phyloP scores from a whole-genome alignment of 768 basidiomycete genomes.

The Artomyces pyxidatus region DNA sequence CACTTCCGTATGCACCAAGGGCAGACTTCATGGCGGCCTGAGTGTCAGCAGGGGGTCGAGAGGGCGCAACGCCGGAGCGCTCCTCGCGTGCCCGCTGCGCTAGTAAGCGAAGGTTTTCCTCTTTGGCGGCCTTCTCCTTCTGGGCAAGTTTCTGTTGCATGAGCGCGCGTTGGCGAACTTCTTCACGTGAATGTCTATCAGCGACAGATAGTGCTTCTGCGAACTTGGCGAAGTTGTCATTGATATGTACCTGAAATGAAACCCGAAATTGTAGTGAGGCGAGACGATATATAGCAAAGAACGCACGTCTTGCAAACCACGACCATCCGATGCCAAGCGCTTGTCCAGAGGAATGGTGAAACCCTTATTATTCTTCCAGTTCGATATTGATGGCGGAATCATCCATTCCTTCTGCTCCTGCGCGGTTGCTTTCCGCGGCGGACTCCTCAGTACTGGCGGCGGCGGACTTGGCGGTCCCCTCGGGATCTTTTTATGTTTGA shows the following conservation, averaged over 20 bases:
- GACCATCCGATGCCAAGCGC: conserved; percentile 95
- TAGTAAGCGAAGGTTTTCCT: conserved; percentile 88
- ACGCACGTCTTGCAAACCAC: conserved; percentile 93
- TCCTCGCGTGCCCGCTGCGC: conserved; percentile 96
- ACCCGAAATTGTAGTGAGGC: not conserved
- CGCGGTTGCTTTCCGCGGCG: conserved; percentile 91
- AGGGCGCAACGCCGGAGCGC: conserved; percentile 65
- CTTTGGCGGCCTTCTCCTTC: conserved; percentile 95
- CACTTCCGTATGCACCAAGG: conserved; percentile 83
- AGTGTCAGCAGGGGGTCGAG: conserved; percentile 58
- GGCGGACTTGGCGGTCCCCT: conserved; percentile 94
- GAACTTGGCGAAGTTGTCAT: conserved; percentile 98
- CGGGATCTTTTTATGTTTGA: conserved; percentile 99
- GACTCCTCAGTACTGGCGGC: conserved; percentile 90
- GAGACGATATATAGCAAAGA: not conserved
- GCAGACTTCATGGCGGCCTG: conserved; percentile 68
- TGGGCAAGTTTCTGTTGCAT: conserved; percentile 99
- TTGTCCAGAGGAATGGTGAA: conserved; percentile 98
- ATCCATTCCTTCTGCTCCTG: conserved; percentile 99
- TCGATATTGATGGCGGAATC: conserved; percentile 99
- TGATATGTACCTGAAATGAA: conserved; percentile 76
- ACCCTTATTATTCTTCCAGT: conserved; percentile 99
- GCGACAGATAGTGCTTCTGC: conserved; percentile 94
- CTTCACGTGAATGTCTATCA: conserved; percentile 95
- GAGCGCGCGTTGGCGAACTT: conserved; percentile 89